These are phyloP conservation scores for Chaetomiaceae sp. DNA, from an alignment of 2,329 filamentous ascomycete species.

Conservation along the genomic window DNA sequence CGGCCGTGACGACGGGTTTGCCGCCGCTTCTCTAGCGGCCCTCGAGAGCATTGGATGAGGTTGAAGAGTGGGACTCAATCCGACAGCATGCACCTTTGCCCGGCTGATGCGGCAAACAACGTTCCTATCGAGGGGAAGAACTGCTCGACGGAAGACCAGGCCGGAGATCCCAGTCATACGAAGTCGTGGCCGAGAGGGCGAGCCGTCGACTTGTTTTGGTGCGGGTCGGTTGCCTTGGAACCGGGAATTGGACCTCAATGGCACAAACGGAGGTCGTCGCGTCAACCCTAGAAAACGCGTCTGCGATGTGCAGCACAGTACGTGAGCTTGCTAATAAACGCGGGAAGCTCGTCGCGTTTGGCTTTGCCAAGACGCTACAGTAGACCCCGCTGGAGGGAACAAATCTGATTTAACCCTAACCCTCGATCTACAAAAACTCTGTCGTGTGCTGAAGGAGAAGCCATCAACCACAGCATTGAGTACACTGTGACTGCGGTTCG, in stretches of 20 bases:
- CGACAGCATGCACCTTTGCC: constrained; percentile 17
- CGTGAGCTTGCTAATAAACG: background rate
- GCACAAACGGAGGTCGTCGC: background rate
- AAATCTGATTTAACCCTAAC: background rate
- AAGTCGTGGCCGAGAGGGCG: constrained; percentile 12
- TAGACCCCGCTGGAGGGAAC: background rate
- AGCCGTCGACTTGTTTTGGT: constrained; percentile 5
- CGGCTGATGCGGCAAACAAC: background rate
- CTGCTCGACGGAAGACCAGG: constrained; percentile 23
- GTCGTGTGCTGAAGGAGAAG: too few species aligned
- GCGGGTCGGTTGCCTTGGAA: background rate
- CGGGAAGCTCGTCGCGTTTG: constrained; percentile 7
- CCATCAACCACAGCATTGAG: too few species aligned
- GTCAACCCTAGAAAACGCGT: constrained; percentile 12
- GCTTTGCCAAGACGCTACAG: background rate
- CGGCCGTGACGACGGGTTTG: constrained; percentile 38
- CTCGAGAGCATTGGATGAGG: constrained; percentile 20
- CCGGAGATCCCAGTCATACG: constrained; percentile 26
- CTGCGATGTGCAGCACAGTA: too few species aligned
- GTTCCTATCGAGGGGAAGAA: constrained; percentile 17
- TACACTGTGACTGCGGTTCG: too few species aligned
- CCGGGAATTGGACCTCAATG: background rate
- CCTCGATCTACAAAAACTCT: background rate
- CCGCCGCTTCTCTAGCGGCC: constrained; percentile 22
- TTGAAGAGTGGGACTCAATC: constrained; percentile 5